Evolutionary conservation across 2,329 filamentous ascomycete species (phyloP), one percentile per base, ranked within the genome.

Genomic region (Reticulascus tulasneorum): DNA sequence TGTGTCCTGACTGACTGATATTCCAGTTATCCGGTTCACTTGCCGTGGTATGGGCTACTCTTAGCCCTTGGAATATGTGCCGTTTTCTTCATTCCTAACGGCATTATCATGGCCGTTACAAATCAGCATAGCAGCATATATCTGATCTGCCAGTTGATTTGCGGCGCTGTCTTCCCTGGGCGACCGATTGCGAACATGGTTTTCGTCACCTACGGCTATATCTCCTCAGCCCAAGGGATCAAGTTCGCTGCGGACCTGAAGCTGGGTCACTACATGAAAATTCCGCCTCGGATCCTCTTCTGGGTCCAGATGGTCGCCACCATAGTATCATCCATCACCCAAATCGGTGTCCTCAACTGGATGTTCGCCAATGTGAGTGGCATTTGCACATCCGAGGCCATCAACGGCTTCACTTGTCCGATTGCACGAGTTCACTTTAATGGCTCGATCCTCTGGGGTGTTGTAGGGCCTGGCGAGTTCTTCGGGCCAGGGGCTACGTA

Each of bases 151-250:
- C 87, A 93, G 60, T 74, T 94, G 38, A 82, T 93, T 46, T 91
- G 86, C 45, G 88, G 88, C 35, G 80, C 77, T 33, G 71, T 88
- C 12, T 94, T 94, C 55, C 87, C 87, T 1, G 88, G 88, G 19
- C 82, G 84, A 2, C 88, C 88, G 2, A 86, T 94, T 9, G 88
- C 87, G 33, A 93, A 94, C 59, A 94, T 94, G 88, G 86, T 94
- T 23, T 94, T 94, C 51, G 86, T 91, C 30, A 93, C 86, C 0
- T 94, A 93, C 56, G 87, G 86, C 44, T 94, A 93, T 60, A 93
- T 93, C 53, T 89, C 85, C 5, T 90, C 85, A 0, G 85, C 86
- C 0, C 88, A 94, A 63, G 88, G 88, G 19, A 84, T 94, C 58
- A 93, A 94, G 55, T 94, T 94, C 55, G 84, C 86, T 2, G 82